Evolutionary conservation across 2,329 filamentous ascomycete species (phyloP).

Genomic region (Plenodomus lindquistii): DNA sequence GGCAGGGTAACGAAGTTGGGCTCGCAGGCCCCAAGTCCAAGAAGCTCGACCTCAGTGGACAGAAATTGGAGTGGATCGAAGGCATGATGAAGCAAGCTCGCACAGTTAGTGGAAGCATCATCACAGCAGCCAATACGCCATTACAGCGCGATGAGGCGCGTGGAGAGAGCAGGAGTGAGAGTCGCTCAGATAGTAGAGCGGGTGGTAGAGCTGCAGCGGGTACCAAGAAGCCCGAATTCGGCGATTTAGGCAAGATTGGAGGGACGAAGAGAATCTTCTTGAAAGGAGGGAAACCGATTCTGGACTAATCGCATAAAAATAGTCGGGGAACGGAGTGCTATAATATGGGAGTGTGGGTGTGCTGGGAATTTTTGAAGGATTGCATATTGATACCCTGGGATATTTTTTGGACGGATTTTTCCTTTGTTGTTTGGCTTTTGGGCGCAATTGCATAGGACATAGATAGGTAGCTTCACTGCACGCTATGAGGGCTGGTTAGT

Average conservation of each 20-base stretch:
- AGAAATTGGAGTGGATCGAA: slow-evolving; percentile 80
- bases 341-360: background rate
- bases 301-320: slow-evolving; percentile 18
- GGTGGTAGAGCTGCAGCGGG: slow-evolving; percentile 18
- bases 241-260: slow-evolving; percentile 72
- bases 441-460: too few relatives aligned
- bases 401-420: too few relatives aligned
- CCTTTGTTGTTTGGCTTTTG: too few relatives aligned
- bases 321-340: background rate
- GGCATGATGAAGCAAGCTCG: slow-evolving; percentile 80
- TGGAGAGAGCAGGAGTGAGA: slow-evolving; percentile 31
- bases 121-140: slow-evolving; percentile 18
- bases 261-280: slow-evolving; percentile 73
- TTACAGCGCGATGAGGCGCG: slow-evolving; percentile 20
- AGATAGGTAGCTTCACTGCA: too few relatives aligned
- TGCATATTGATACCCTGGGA: background rate
- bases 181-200: slow-evolving; percentile 31
- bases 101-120: slow-evolving; percentile 64
- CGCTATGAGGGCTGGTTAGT: too few relatives aligned
- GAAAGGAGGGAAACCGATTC: slow-evolving; percentile 33
- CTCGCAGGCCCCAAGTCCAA: slow-evolving; percentile 71
- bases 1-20: slow-evolving; percentile 57
- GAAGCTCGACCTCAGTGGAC: slow-evolving; percentile 66
- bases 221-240: slow-evolving; percentile 54
- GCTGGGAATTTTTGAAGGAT: background rate